A percentile compares a stretch with the other conserved stretches of the same genome.
phyloP scores from a whole-genome alignment of 2,329 filamentous ascomycete species.

The Zarea fungicola region DNA sequence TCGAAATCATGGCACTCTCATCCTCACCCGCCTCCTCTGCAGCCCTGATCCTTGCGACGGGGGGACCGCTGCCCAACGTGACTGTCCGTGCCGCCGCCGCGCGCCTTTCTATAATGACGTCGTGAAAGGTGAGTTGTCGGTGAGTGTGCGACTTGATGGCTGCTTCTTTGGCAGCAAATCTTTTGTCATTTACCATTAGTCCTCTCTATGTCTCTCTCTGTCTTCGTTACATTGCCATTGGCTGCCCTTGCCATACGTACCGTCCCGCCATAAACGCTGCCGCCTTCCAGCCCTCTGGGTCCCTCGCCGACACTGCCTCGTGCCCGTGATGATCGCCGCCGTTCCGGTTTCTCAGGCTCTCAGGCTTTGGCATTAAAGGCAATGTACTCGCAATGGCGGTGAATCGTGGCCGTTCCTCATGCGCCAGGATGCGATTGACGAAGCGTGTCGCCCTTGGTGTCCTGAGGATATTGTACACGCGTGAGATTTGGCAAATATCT shows the following conservation, averaged over 20 bases:
- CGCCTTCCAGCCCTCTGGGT: constrained; percentile 30
- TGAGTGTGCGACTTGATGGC: constrained; percentile 64
- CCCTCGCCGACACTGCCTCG: constrained; percentile 2
- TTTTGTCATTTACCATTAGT: constrained; percentile 23
- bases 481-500: constrained; percentile 68
- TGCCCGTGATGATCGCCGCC: constrained; percentile 13
- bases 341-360: constrained; percentile 27
- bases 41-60: constrained; percentile 38
- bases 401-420: constrained; percentile 29
- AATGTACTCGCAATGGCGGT: background rate
- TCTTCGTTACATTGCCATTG: too few relatives aligned
- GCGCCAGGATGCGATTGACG: constrained; percentile 41
- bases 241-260: too few relatives aligned
- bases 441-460: constrained; percentile 38
- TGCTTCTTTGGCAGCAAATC: constrained; percentile 71
- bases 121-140: constrained; percentile 55
- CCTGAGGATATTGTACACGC: constrained; percentile 56
- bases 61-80: constrained; percentile 34
- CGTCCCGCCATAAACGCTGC: constrained; percentile 41
- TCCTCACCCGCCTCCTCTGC: constrained; percentile 24
- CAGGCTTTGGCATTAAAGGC: background rate
- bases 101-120: constrained; percentile 44
- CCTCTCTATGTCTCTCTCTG: too few relatives aligned
- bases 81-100: constrained; percentile 17
- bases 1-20: constrained; percentile 65